Base-by-base conservation (phyloP, 2,329 filamentous ascomycete genomes). In the Cercospora citrullina region DNA sequence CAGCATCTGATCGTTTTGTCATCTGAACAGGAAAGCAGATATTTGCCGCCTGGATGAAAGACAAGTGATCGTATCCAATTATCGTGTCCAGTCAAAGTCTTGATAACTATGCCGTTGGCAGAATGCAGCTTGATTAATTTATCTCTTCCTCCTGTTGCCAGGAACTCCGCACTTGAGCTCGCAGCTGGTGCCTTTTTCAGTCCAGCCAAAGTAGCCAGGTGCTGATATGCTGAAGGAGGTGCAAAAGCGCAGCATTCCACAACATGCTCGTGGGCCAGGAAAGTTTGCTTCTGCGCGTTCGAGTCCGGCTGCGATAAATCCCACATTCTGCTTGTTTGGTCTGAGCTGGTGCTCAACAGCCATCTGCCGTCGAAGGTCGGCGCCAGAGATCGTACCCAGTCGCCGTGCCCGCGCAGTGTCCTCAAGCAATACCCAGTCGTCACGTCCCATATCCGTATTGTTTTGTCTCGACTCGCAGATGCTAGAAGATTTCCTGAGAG, bases 1-100 rank as follows among this genome's bases (percentile, higher is more conserved):
- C 94, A 98, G 82, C 94, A 97, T 65, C 94, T 86, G 68, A 98
- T 85, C 4, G 92, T 94, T 82, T 95, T 96, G 81, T 98, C 94
- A 78, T 98, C 94, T 16, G 90, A 87, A 21, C 91, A 92, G 6
- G 90, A 94, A 5, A 98, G 81, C 1, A 98, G 85, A 75, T 95
- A 97, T 80, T 94, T 96, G 53, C 94, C 94, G 8, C 92, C 91
- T 0, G 94, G 94, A 75, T 97, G 94, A 79, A 97, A 98, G 9
- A 93, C 89, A 5, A 97, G 80, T 0, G 87, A 91, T 33, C 93
- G 89, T 8, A 98, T 88, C 94, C 94, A 98, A 78, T 97, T 97
- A 78, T 97, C 94, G 77, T 97, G 94, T 1, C 94, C 94, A 0
- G 89, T 82, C 1, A 98, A 84, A 0, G 91, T 95, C 78, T 93